Evolutionary conservation across 768 basidiomycete species (phyloP), one percentile per base, ranked within the genome.

Genomic region (Podaxis sp.): DNA sequence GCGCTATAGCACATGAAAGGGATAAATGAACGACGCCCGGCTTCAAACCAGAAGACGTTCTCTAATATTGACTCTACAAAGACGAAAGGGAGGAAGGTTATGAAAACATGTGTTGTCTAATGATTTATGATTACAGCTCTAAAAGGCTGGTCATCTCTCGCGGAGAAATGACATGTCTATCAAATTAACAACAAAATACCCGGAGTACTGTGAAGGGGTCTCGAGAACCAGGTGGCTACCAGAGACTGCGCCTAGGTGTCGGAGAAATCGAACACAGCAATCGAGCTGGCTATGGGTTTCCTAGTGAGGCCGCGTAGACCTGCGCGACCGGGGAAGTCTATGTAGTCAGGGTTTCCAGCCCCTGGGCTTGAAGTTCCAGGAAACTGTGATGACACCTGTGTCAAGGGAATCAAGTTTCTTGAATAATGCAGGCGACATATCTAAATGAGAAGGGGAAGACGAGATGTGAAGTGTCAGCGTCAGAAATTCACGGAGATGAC

Each of bases 351-450:
- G 81, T 3, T 66, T 66, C 78, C 77, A 84, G 57, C 69, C 76
- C 67, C 70, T 71, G 68, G 68, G 69, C 84, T 82, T 80, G 76
- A 85, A 89, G 66, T 85, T 69, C 90, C 89, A 91, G 2, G 71
- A 70, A 64, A 90, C 76, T n/a, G 68, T 60, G 38, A 90, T 70
- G 43, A 79, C 79, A 36, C 89, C 89, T 9, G 72, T 69, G 62
- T 65, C 70, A 50, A 88, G 81, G 4, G 68, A 27, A 17, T 73
- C 82, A 51, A 91, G 69, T 62, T 82, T 65, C 68, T 82, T 2
- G 73, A 91, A 91, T 37, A 88, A 69, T 6, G 78, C 76, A 8
- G 82, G 81, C 29, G 88, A 89, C 85, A 91, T 81, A 70, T 91
- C 89, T 91, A 70, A 12, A 25, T 54, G 22, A 24, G 51, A 63